These are phyloP conservation scores for Trichoderma brevicompactum DNA, from an alignment of 2,329 filamentous ascomycete genomes.

Conservation along the genomic window DNA sequence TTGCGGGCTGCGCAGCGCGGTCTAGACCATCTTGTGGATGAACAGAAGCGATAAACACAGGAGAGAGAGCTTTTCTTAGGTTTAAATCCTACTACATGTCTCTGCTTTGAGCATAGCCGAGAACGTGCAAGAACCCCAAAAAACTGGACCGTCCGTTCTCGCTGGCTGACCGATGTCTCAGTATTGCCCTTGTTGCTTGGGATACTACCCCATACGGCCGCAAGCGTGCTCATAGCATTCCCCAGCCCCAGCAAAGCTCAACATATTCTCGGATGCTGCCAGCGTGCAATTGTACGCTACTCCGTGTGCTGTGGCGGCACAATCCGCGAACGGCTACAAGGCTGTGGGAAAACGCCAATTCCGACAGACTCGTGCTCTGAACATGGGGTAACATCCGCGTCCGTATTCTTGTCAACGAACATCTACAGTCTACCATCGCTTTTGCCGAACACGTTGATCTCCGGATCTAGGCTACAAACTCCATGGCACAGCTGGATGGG, in stretches of 20 bases:
- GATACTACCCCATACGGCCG: constrained; percentile 18
- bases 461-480: constrained; percentile 11
- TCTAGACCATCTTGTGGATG: constrained; percentile 5
- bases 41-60: not conserved
- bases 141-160: constrained; percentile 13
- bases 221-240: constrained; percentile 25
- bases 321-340: constrained; percentile 18
- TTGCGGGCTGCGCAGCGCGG: constrained; percentile 10
- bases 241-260: not conserved
- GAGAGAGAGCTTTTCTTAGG: not conserved
- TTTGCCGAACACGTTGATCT: constrained; percentile 24
- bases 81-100: constrained; percentile 1
- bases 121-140: constrained; percentile 21
- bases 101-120: constrained; percentile 22
- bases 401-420: not conserved
- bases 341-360: not conserved
- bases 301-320: not conserved
- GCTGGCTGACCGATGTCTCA: constrained; percentile 26
- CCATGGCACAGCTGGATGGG: constrained; percentile 11
- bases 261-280: not conserved
- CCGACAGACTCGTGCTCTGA: not conserved
- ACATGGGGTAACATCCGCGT: constrained; percentile 8
- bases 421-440: not conserved
- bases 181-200: constrained; percentile 21
- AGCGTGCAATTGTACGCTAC: not conserved